phyloP scores from a whole-genome alignment of 2,329 filamentous ascomycete genomes.

The Fusarium paranaense region DNA sequence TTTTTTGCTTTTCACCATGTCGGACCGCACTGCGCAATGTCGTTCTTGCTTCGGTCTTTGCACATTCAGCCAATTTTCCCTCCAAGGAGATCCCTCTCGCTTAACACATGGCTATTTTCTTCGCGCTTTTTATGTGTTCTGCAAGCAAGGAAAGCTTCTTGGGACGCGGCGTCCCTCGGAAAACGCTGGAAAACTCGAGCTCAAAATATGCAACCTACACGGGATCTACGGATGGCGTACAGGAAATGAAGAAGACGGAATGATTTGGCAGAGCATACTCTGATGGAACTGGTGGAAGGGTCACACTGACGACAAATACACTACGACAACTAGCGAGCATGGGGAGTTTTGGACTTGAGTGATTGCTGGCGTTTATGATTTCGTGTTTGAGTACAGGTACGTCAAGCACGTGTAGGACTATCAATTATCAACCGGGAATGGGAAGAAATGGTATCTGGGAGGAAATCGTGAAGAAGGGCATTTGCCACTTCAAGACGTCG shows the following conservation, averaged over 20 bases:
- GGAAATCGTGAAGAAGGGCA: not conserved
- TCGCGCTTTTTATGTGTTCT: constrained; percentile 29
- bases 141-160: constrained; percentile 29
- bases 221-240: constrained; percentile 26
- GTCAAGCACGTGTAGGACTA: constrained; percentile 31
- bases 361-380: constrained; percentile 30
- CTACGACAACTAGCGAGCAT: constrained; percentile 36
- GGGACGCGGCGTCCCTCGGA: constrained; percentile 6
- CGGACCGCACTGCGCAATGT: constrained; percentile 22
- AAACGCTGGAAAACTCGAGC: constrained; percentile 25
- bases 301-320: constrained; percentile 28
- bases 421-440: constrained; percentile 4
- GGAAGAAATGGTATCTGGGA: not conserved
- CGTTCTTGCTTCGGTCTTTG: constrained; percentile 21
- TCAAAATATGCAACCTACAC: constrained; percentile 27
- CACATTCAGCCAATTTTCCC: constrained; percentile 19
- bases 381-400: constrained; percentile 30
- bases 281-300: constrained; percentile 1
- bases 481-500: not conserved
- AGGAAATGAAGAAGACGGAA: constrained; percentile 15
- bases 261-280: constrained; percentile 16
- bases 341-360: constrained; percentile 26
- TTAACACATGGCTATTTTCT: constrained; percentile 27
- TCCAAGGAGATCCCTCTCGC: constrained; percentile 31
- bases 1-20: not conserved